Evolutionary conservation across 192 early-diverging fungal genomes (phyloP), one percentile per base, ranked within the genome.

Genomic region (Gigaspora rosea): DNA sequence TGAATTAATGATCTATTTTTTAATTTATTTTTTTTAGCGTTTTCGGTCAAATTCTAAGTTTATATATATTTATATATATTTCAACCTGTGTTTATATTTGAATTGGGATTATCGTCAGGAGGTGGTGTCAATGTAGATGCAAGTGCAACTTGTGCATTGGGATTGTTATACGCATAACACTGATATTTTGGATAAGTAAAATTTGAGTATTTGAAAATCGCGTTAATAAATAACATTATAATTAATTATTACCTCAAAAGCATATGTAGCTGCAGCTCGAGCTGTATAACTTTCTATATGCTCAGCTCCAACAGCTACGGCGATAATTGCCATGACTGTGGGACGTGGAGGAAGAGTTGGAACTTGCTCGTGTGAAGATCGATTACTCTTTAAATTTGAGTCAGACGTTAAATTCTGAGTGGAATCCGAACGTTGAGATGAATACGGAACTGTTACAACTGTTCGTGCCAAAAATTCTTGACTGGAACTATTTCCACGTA

Each of bases 141-240:
- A 11, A 99, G 77, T 8, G 93, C 91, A 20, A 97, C 80, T 81
- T 98, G 96, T 7, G 92, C 91, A 80, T 98, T 96, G 7, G 87
- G 82, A 82, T 98, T 99, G 64, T 92, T 87, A 69, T 91, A 86
- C 3, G 94, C 86, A 76, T 90, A 96, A 32, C 90, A 90, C 84
- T 84, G 33, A 1, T 41, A 41, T 0, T 41, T 41, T 6, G 2
- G 7, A 41, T 41, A 7, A 7, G 7, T 6, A 6, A 41, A 6
- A 41, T 41, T 41, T 41, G 41, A 27, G 27, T 27, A 27, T 27
- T 27, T 41, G 41, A 41, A 2, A 1, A 41, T 1, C 41, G 41
- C 41, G 27, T 27, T 41, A 41, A 41, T 41, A 41, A 41, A 41
- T 41, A 41, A 41, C 41, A 41, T 41, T 47, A 18, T 8, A 41